Evolutionary conservation across 2,329 filamentous ascomycete genomes (phyloP).

Genomic region (Mycogone perniciosa): DNA sequence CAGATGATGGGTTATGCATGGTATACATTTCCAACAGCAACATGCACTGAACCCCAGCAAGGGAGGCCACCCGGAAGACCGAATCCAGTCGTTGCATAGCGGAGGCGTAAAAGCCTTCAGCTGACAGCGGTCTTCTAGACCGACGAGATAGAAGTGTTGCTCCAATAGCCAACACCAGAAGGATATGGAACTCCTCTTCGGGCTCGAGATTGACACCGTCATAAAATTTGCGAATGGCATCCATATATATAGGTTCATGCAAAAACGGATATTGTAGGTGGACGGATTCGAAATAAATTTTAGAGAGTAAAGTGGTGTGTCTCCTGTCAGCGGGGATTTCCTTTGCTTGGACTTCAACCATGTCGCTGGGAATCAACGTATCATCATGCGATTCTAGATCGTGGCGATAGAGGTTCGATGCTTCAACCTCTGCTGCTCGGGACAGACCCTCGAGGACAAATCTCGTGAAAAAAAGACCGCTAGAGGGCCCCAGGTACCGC

Average conservation of each 20-base stretch:
- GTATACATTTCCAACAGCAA: slow-evolving; percentile 42
- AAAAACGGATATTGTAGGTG: slow-evolving; percentile 45
- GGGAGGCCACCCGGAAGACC: slow-evolving; percentile 41
- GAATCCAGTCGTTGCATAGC: slow-evolving; percentile 42
- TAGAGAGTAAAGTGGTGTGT: slow-evolving; percentile 24
- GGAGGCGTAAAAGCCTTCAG: slow-evolving; percentile 24
- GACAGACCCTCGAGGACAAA: slow-evolving; percentile 34
- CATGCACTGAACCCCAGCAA: slow-evolving; percentile 44
- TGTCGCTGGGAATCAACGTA: slow-evolving; percentile 23
- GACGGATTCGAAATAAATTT: slow-evolving; percentile 42
- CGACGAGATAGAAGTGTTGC: slow-evolving; percentile 35
- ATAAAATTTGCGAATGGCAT: slow-evolving; percentile 33
- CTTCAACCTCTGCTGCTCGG: slow-evolving; percentile 4
- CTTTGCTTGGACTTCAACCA: slow-evolving; percentile 27
- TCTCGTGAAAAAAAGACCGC: slow-evolving; percentile 47
- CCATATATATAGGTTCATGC: slow-evolving; percentile 37
- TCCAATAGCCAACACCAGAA: slow-evolving; percentile 47
- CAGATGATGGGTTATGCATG: slow-evolving; percentile 42
- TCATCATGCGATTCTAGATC: neutral
- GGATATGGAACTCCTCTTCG: slow-evolving; percentile 39
- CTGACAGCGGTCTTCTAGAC: slow-evolving; percentile 4
- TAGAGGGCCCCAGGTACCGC: slow-evolving; percentile 50
- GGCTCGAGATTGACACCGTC: slow-evolving; percentile 22
- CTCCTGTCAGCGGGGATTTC: slow-evolving; percentile 8
- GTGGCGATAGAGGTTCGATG: neutral